These are phyloP conservation scores for Cicer arietinum DNA, from an alignment of 306 rosid species.

Conservation along the genomic window DNA sequence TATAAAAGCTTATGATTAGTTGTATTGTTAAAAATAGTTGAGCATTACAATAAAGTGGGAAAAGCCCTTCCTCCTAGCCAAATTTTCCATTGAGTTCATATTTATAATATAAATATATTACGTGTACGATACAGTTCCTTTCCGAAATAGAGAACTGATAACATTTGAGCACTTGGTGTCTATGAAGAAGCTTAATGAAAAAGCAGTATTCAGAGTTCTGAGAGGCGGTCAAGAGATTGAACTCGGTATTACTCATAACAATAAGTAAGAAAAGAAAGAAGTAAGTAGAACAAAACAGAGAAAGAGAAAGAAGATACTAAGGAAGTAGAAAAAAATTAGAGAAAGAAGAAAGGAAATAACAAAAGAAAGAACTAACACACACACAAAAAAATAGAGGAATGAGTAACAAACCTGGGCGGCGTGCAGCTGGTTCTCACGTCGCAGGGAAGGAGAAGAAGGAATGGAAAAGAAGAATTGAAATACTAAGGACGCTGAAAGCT, in stretches of 20 bases:
- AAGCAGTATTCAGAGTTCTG: slow-evolving; percentile 63
- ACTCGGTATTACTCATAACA: slow-evolving; percentile 48
- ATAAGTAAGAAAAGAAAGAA: too few relatives aligned
- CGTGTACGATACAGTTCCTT: slow-evolving; percentile 66
- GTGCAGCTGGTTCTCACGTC: too few relatives aligned
- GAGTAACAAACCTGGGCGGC: too few relatives aligned
- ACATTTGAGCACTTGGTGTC: slow-evolving; percentile 96
- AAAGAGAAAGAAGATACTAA: too few relatives aligned
- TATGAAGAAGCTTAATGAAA: slow-evolving; percentile 84
- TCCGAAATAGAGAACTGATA: slow-evolving; percentile 88
- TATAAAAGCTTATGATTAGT: background rate
- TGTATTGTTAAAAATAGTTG: slow-evolving; percentile 2
- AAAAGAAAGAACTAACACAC: too few relatives aligned
- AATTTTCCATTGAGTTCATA: slow-evolving; percentile 29
- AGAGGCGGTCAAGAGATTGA: slow-evolving; percentile 71
- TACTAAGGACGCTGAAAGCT: too few relatives aligned
- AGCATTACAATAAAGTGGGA: background rate
- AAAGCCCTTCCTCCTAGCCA: background rate
- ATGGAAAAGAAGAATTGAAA: too few relatives aligned
- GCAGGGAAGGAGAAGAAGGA: too few relatives aligned
- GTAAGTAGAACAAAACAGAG: too few relatives aligned
- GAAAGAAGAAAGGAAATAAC: too few relatives aligned
- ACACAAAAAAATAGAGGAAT: too few relatives aligned
- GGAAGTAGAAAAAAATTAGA: too few relatives aligned
- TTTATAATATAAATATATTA: slow-evolving; percentile 39